Percentiles rank a stretch among this genome's conserved stretches.
Evolutionary conservation across 345 rosid genomes (phyloP).

Genomic region (Clausena lansium): DNA sequence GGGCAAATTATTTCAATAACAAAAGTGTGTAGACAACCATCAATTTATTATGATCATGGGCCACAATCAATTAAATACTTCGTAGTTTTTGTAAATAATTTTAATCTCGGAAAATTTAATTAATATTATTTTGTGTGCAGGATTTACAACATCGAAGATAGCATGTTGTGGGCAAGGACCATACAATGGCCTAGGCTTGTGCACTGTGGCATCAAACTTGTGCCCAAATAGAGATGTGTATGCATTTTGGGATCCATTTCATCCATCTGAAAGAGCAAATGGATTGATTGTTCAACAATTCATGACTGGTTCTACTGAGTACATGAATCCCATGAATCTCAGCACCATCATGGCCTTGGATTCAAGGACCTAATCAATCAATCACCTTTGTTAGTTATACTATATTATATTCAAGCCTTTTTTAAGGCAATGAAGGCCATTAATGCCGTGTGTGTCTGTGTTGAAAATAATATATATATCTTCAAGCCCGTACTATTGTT

Average conservation of each 20-base stretch:
- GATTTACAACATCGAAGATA: conserved; percentile 65
- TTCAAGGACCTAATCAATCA: conserved; percentile 20
- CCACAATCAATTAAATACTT: neutral
- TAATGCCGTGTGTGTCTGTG: neutral
- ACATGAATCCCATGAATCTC: conserved; percentile 91
- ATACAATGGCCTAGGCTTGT: conserved; percentile 76
- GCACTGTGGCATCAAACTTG: conserved; percentile 69
- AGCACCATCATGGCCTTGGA: conserved; percentile 68
- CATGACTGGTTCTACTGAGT: conserved; percentile 43
- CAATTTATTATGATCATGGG: neutral
- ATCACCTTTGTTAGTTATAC: neutral
- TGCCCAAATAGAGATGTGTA: conserved; percentile 62
- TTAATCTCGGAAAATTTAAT: too few relatives aligned
- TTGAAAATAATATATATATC: too few relatives aligned
- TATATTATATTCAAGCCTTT: neutral
- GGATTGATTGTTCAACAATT: conserved; percentile 51
- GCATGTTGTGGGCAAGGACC: conserved; percentile 99
- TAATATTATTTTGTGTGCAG: conserved; percentile 27
- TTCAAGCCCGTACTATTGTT: too few relatives aligned
- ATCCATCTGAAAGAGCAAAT: conserved; percentile 79
- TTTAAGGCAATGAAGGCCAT: neutral
- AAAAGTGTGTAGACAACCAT: neutral
- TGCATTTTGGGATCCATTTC: conserved; percentile 92
- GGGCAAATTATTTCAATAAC: neutral
- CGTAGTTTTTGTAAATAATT: neutral